Conservation (phyloP, 495 filamentous ascomycete genomes). For the Penicillium canescens region DNA sequence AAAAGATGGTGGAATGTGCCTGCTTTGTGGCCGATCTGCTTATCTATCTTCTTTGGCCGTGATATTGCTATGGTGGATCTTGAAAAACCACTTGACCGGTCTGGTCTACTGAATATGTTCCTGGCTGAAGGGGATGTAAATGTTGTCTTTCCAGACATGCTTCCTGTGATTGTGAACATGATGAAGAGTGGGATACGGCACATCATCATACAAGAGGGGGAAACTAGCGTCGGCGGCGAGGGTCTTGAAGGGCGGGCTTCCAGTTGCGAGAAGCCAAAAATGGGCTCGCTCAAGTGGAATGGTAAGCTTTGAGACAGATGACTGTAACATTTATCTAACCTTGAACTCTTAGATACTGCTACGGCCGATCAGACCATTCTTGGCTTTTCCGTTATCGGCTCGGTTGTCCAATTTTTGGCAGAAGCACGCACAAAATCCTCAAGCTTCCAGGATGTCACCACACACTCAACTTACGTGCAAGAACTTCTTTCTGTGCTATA, state of each 20-base stretch:
- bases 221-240: not conserved
- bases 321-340: not conserved
- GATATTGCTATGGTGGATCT: constrained; percentile 77
- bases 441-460: constrained; percentile 77
- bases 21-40: constrained; percentile 83
- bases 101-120: constrained; percentile 72
- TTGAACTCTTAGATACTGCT: constrained; percentile 8
- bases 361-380: constrained; percentile 15
- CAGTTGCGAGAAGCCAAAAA: constrained; percentile 15
- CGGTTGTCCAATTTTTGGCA: constrained; percentile 75
- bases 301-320: constrained; percentile 14
- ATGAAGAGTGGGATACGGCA: constrained; percentile 76
- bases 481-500: constrained; percentile 76
- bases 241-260: constrained; percentile 7
- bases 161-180: constrained; percentile 84
- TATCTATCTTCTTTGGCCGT: constrained; percentile 82
- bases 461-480: constrained; percentile 74
- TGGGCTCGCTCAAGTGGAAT: constrained; percentile 17
- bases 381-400: constrained; percentile 55
- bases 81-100: constrained; percentile 70
- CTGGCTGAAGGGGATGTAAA: constrained; percentile 49
- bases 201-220: constrained; percentile 17
- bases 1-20: constrained; percentile 88
- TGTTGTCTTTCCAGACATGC: constrained; percentile 73
- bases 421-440: constrained; percentile 72